Evolutionary conservation across 352 stramenopile species (phyloP).

Genomic region (Pythium brachiatum): DNA sequence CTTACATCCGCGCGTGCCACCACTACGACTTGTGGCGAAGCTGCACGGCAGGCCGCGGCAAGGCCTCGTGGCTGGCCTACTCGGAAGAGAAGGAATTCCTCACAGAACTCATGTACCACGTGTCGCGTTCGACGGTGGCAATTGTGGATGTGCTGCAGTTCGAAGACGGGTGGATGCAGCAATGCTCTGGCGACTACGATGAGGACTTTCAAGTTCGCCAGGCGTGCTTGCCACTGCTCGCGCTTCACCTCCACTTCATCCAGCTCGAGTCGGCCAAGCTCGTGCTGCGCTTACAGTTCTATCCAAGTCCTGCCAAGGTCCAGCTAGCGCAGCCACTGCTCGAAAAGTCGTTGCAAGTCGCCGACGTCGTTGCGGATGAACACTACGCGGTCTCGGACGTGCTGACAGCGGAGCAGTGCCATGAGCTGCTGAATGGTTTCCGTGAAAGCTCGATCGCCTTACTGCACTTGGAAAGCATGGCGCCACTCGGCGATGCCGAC

Average conservation of each 20-base stretch:
- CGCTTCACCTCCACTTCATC: constrained; percentile 76
- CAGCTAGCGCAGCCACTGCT: constrained; percentile 58
- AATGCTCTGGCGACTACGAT: constrained; percentile 42
- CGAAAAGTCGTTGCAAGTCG: constrained; percentile 73
- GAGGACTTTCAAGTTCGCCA: constrained; percentile 46
- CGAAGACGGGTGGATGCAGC: constrained; percentile 68
- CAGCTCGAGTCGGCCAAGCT: constrained; percentile 73
- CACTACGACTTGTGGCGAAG: constrained; percentile 75
- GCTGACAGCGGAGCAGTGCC: constrained; percentile 60
- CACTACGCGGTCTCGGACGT: constrained; percentile 66
- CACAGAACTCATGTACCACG: constrained; percentile 74
- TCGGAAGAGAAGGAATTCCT: constrained; percentile 78
- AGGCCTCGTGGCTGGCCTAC: constrained; percentile 40
- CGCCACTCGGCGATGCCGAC: constrained; percentile 17
- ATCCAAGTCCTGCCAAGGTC: constrained; percentile 49
- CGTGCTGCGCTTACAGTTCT: constrained; percentile 68
- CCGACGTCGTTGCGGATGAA: constrained; percentile 75
- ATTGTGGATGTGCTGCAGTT: constrained; percentile 80
- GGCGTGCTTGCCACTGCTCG: constrained; percentile 61
- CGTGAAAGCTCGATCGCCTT: constrained; percentile 68
- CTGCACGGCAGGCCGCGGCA: constrained; percentile 34
- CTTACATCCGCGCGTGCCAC: constrained; percentile 59
- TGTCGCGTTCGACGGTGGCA: constrained; percentile 42
- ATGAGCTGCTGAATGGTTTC: constrained; percentile 63
- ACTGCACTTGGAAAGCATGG: constrained; percentile 41